Evolutionary conservation across 257 asterid species (phyloP).

Genomic region (Leptodermis oblonga): DNA sequence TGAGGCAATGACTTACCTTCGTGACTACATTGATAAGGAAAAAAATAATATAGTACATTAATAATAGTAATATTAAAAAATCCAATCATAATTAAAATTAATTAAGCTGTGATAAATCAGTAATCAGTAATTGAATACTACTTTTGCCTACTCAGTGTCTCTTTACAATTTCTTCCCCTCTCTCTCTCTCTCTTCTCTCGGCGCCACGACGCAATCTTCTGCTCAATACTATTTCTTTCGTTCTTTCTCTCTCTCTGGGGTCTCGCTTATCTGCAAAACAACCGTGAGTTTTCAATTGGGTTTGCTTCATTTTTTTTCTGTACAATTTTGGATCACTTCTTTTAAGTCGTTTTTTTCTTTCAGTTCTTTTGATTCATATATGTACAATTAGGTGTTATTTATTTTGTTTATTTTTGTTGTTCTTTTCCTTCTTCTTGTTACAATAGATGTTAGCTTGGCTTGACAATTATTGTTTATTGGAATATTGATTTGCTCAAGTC

Average conservation of each 20-base stretch:
- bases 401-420: background rate
- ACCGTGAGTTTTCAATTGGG: background rate
- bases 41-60: background rate
- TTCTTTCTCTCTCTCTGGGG: background rate
- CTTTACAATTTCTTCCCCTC: background rate
- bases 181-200: background rate
- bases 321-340: background rate
- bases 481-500: background rate
- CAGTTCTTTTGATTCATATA: background rate
- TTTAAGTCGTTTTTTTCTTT: background rate
- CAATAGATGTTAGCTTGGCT: background rate
- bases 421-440: background rate
- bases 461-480: background rate
- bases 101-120: background rate
- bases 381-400: no score
- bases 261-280: background rate
- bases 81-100: background rate
- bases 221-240: background rate
- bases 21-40: no score
- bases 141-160: background rate
- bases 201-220: conserved; percentile 7
- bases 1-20: no score
- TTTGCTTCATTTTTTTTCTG: background rate
- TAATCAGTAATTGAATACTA: background rate
- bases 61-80: background rate